Conservation (phyloP, 495 filamentous ascomycete genomes). For the Astrocystis sublimbata region DNA sequence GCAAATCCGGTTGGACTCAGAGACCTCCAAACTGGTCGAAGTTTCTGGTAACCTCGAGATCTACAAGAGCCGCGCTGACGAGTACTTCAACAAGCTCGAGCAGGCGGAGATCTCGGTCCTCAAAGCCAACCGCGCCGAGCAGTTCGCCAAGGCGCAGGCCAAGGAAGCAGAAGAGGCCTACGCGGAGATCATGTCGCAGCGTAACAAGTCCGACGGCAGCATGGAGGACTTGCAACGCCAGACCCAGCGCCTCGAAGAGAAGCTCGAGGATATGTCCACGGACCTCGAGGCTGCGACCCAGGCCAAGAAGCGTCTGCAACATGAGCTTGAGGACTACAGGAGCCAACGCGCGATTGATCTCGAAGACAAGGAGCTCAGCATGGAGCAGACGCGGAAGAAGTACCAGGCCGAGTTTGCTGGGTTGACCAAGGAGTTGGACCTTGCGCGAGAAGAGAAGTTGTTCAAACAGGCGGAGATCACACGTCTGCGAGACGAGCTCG, state of each 20-base stretch:
- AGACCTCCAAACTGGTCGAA: slow-evolving; percentile 82
- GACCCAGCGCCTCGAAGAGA: slow-evolving; percentile 85
- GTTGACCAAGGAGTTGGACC: slow-evolving; percentile 86
- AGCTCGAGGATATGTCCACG: slow-evolving; percentile 86
- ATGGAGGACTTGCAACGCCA: slow-evolving; percentile 91
- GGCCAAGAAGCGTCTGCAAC: slow-evolving; percentile 91
- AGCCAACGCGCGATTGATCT: slow-evolving; percentile 93
- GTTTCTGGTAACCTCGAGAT: slow-evolving; percentile 78
- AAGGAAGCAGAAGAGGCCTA: slow-evolving; percentile 89
- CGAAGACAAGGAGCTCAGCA: slow-evolving; percentile 92
- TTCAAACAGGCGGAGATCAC: slow-evolving; percentile 64
- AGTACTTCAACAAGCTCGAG: slow-evolving; percentile 97
- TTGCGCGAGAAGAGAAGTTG: slow-evolving; percentile 81
- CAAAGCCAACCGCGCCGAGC: slow-evolving; percentile 87
- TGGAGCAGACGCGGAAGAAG: slow-evolving; percentile 97
- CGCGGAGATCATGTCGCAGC: slow-evolving; percentile 86
- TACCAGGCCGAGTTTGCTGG: slow-evolving; percentile 92
- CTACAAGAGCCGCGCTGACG: slow-evolving; percentile 92
- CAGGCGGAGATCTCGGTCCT: slow-evolving; percentile 95
- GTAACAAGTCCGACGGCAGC: slow-evolving; percentile 82
- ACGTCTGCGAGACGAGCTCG: slow-evolving; percentile 86
- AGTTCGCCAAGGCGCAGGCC: slow-evolving; percentile 87
- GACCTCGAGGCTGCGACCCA: slow-evolving; percentile 85
- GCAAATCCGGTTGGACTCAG: slow-evolving; percentile 88
- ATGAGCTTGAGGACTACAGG: slow-evolving; percentile 97